Conservation (phyloP, 2,329 filamentous ascomycete genomes). For the Fusarium transvaalense region DNA sequence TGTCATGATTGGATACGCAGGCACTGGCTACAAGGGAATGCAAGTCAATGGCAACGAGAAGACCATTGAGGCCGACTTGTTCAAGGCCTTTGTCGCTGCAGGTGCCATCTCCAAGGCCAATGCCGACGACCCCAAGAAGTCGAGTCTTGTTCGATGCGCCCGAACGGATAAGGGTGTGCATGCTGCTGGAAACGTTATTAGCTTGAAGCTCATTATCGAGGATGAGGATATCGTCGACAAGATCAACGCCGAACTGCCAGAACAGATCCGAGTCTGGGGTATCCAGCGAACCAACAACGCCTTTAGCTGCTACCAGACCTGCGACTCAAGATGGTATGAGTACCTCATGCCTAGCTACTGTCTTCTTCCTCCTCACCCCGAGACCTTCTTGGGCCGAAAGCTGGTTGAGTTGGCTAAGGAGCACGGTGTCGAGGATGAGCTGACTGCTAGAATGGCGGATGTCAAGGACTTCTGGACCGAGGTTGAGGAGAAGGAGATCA, state of each 20-base stretch:
- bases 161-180: slow-evolving; percentile 98
- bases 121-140: slow-evolving; percentile 96
- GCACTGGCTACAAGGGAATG: slow-evolving; percentile 97
- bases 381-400: slow-evolving; percentile 85
- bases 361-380: slow-evolving; percentile 90
- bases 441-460: slow-evolving; percentile 78
- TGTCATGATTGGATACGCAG: slow-evolving; percentile 94
- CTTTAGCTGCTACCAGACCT: slow-evolving; percentile 95
- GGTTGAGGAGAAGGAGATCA: slow-evolving; percentile 83
- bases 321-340: slow-evolving; percentile 97
- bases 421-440: slow-evolving; percentile 76
- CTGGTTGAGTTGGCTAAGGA: slow-evolving; percentile 83
- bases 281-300: slow-evolving; percentile 88
- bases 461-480: slow-evolving; percentile 85
- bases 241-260: slow-evolving; percentile 87
- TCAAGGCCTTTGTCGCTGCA: slow-evolving; percentile 89
- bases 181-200: slow-evolving; percentile 94
- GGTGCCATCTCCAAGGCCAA: slow-evolving; percentile 97
- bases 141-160: slow-evolving; percentile 91
- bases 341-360: slow-evolving; percentile 95
- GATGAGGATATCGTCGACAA: slow-evolving; percentile 88
- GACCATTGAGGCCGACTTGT: slow-evolving; percentile 96
- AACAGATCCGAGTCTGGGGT: slow-evolving; percentile 95
- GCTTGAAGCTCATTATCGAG: slow-evolving; percentile 94
- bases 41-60: slow-evolving; percentile 86